A percentile compares a stretch with the other conserved stretches of the same genome.
Evolutionary conservation across 331 rosid genomes (phyloP).

Genomic region (Acacia pycnantha): DNA sequence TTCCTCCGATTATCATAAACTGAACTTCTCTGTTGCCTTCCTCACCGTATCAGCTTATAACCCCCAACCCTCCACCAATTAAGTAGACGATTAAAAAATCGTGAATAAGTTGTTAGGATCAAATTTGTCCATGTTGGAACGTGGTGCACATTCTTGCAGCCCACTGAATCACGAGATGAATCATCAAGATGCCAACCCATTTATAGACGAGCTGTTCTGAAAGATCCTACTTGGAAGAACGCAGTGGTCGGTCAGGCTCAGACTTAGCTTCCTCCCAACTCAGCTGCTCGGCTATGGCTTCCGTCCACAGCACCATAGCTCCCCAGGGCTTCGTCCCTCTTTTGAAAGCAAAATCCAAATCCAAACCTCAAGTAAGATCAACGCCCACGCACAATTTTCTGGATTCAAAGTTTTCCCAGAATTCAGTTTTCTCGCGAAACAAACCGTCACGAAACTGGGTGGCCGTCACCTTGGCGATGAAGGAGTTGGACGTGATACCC

Average conservation of each 20-base stretch:
- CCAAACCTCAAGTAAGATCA: slow-evolving; percentile 27
- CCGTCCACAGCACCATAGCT: slow-evolving; percentile 52
- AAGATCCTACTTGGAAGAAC: slow-evolving; percentile 28
- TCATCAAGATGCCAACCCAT: not conserved
- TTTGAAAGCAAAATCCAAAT: slow-evolving; percentile 38
- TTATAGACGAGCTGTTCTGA: slow-evolving; percentile 2
- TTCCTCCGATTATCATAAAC: not conserved
- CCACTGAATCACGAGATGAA: slow-evolving; percentile 4
- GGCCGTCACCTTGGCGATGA: slow-evolving; percentile 32
- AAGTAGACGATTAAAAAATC: not conserved
- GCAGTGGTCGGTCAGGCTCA: slow-evolving; percentile 13
- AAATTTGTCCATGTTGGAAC: not conserved
- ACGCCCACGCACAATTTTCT: slow-evolving; percentile 16
- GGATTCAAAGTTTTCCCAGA: slow-evolving; percentile 23
- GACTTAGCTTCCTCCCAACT: slow-evolving; percentile 34
- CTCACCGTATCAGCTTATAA: not conserved
- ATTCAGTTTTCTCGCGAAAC: slow-evolving; percentile 30
- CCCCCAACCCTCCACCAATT: not conserved
- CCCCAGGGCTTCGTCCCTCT: slow-evolving; percentile 53
- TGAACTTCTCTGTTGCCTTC: not conserved
- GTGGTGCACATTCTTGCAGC: not conserved
- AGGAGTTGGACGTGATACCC: slow-evolving; percentile 59
- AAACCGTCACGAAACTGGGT: slow-evolving; percentile 31
- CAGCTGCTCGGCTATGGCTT: slow-evolving; percentile 52
- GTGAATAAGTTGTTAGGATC: not conserved